Evolutionary conservation across 73 alveolate genomes (phyloP).

Genomic region (Paraurostyla sp.): DNA sequence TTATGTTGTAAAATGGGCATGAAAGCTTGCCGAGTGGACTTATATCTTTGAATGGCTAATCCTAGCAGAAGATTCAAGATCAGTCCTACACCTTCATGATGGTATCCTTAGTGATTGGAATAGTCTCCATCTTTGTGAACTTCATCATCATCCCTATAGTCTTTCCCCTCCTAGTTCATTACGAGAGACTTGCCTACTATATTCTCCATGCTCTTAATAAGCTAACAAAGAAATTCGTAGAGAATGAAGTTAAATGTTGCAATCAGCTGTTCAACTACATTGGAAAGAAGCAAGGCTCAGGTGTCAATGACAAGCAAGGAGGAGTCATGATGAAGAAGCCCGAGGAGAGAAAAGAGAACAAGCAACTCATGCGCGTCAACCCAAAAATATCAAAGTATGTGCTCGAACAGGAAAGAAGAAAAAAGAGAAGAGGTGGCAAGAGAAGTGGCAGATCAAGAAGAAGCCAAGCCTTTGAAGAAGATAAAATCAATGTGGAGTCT

Average conservation of each 20-base stretch:
- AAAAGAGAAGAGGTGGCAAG: constrained; percentile 1
- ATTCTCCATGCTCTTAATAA: constrained; percentile 29
- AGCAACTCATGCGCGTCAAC: constrained; percentile 38
- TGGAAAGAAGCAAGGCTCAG: constrained; percentile 25
- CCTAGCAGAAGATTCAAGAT: background rate
- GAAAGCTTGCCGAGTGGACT: constrained; percentile 39
- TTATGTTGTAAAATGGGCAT: constrained; percentile 53
- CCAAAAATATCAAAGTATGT: constrained; percentile 46
- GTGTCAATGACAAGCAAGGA: background rate
- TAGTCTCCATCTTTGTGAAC: constrained; percentile 23
- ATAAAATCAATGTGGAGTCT: background rate
- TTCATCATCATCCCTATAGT: constrained; percentile 49
- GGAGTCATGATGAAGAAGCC: constrained; percentile 35
- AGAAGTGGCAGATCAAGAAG: background rate
- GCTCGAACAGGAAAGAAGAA: background rate
- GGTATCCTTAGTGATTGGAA: constrained; percentile 33
- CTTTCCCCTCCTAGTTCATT: constrained; percentile 46
- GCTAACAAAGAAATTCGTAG: constrained; percentile 33
- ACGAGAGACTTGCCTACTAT: constrained; percentile 48
- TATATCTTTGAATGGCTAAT: background rate
- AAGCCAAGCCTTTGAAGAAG: background rate
- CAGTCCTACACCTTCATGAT: background rate
- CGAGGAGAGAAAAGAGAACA: constrained; percentile 59
- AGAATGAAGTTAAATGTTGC: constrained; percentile 59
- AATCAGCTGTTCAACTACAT: constrained; percentile 27